A percentile compares a stretch with the other conserved stretches of the same genome.
These are phyloP conservation scores for Metschnikowia baotianmanensis DNA, from an alignment of 805 yeast species.

Conservation along the genomic window DNA sequence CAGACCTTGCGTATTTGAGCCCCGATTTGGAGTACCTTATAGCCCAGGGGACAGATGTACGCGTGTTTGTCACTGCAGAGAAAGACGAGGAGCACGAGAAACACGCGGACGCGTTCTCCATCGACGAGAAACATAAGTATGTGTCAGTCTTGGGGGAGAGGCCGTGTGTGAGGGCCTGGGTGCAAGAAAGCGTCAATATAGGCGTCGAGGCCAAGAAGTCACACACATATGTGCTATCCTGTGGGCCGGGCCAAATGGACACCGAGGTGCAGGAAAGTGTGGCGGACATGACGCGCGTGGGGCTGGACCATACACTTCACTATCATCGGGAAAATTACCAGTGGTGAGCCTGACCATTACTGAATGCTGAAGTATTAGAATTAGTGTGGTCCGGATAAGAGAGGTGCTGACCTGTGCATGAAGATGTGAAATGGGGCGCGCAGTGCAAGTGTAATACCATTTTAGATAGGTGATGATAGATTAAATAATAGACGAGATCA, in stretches of 20 bases:
- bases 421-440: no score
- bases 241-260: constrained; percentile 19
- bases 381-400: no score
- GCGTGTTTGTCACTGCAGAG: constrained; percentile 11
- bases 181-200: constrained; percentile 10
- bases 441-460: no score
- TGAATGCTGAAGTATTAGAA: no score
- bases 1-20: constrained; percentile 13
- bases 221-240: constrained; percentile 13
- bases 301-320: constrained; percentile 11
- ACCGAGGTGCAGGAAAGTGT: constrained; percentile 11
- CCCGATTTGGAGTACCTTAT: constrained; percentile 14
- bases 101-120: constrained; percentile 11
- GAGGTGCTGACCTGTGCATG: no score
- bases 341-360: no score
- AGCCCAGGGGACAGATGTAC: constrained; percentile 14
- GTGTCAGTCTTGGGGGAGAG: constrained; percentile 13
- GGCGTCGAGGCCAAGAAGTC: constrained; percentile 2
- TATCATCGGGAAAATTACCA: constrained; percentile 14
- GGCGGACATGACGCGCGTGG: constrained; percentile 8
- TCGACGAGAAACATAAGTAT: constrained; percentile 12
- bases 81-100: constrained; percentile 8
- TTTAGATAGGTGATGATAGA: no score
- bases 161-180: constrained; percentile 13
- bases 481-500: no score